Evolutionary conservation across 352 stramenopile species (phyloP), one percentile per base, ranked within the genome.

Genomic region (Pythium insidiosum): DNA sequence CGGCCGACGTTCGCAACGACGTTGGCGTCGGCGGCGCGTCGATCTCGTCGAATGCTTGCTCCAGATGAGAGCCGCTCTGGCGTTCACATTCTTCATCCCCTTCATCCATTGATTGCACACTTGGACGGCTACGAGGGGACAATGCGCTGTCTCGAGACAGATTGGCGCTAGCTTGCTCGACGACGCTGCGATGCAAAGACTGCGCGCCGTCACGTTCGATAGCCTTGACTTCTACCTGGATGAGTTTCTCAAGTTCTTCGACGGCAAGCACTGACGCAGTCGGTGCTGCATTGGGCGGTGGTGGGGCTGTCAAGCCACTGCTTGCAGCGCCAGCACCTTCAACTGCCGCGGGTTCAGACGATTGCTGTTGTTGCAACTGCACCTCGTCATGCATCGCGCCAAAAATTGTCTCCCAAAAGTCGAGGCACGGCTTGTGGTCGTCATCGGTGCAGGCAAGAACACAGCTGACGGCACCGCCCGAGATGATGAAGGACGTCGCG

Each of bases 391-490:
- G 63, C 38, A 91, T 44, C 43, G 60, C 64, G 30, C 73, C 58
- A 49, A 91, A 91, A 35, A 82, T 70, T 7, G 67, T 74, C 42
- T 84, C 61, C 75, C 75, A 88, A 48, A 86, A 86, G 5, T 66
- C 53, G 15, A 38, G 43, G 53, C 78, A 91, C n/a, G n/a, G n/a
- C 26, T 65, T 47, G 56, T 88, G 75, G 13, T 68, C 63, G 31
- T 73, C 47, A 26, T 59, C 54, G 3, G 61, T 51, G 35, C 75
- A 88, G 18, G 61, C 48, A 15, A 70, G 55, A 19, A 84, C 61
- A 33, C 63, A 72, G 56, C 68, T 88, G 23, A 68, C 61, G 11
- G 78, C 73, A 35, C 61, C 58, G 23, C 78, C 78, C 31, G 86
- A 56, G 35, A 91, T 73, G 35, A 91, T 71, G 58, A 91, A 91